Base-by-base conservation (phyloP, 1,284 basidiomycete species). In the Sanguinoderma infundibulare region DNA sequence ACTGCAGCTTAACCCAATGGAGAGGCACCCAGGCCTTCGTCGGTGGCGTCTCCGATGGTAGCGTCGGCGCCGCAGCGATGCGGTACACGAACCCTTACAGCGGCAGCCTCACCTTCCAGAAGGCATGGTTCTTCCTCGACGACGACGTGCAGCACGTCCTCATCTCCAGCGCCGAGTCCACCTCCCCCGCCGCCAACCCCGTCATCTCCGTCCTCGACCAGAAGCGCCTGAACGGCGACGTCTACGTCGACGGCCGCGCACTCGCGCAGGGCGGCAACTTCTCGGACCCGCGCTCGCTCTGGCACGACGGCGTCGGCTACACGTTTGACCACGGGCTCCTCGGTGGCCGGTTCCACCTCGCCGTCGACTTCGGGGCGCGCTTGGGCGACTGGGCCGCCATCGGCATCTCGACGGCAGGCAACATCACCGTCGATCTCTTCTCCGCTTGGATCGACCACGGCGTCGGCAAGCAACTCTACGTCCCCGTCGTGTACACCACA, bases 101-200 rank as follows among this genome's bases (percentile, higher is more conserved):
- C 8, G 68, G 75, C 15, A 72, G 80, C 2, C 71, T 91, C 42
- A 74, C 75, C 59, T 92, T 83, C 81, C 85, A 86, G 68, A 91
- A 91, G 73, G 82, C 84, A 0, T 89, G 85, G 85, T 89, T 90
- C 76, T 90, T 88, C 82, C 79, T 92, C 61, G 80, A 86, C 47
- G 77, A 83, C 65, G 83, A 86, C 67, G 77, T 86, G 35, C 82
- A 87, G 68, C 81, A 83, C 66, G 83, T 91, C 66, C 85, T 87
- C 79, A 73, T 89, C 38, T 78, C 85, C 17, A 75, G 74, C 53
- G 74, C 89, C 7, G 20, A 34, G 28, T 40, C 60, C 56, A 74
- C 75, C 53, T 57, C 62, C 20, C 73, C 73, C 17, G 79, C 78
- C 56, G 70, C 64, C 53, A 76, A 80, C 6, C 80, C 85, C n/a